Conservation (phyloP, 805 yeast species). For the Saccharomyces eubayanus region DNA sequence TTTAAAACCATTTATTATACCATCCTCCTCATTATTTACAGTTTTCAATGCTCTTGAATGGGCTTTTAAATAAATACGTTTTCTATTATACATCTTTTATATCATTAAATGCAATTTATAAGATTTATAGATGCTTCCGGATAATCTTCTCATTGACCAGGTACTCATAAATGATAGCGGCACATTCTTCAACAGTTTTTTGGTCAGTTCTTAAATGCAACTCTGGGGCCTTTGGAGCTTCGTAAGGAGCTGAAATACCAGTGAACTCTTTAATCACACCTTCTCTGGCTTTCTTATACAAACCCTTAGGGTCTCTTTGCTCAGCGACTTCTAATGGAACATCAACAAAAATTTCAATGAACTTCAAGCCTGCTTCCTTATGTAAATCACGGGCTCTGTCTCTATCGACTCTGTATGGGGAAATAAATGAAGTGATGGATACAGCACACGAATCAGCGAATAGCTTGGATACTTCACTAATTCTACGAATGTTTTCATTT, state of each 20-base stretch:
- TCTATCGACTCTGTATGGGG: constrained; percentile 84
- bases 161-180: constrained; percentile 60
- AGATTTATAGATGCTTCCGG: not conserved
- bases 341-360: constrained; percentile 85
- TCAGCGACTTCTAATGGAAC: constrained; percentile 94
- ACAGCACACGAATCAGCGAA: constrained; percentile 90
- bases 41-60: not conserved
- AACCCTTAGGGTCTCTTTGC: constrained; percentile 94
- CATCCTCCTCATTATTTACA: not conserved
- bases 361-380: constrained; percentile 63
- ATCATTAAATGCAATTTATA: not conserved
- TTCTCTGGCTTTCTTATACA: constrained; percentile 93
- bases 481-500: constrained; percentile 90
- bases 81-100: not conserved
- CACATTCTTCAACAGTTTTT: constrained; percentile 71
- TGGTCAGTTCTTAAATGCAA: constrained; percentile 69
- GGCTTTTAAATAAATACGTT: not conserved
- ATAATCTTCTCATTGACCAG: constrained; percentile 41
- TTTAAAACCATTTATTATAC: not conserved
- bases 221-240: constrained; percentile 82
- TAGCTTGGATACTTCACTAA: constrained; percentile 86
- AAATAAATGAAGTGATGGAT: constrained; percentile 84
- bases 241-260: constrained; percentile 93
- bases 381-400: constrained; percentile 80
- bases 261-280: constrained; percentile 92